Percentiles rank a stretch among this genome's conserved stretches.
These are phyloP conservation scores for Raffaelea deltoideospora DNA, from an alignment of 2,329 filamentous ascomycete species.

Conservation along the genomic window DNA sequence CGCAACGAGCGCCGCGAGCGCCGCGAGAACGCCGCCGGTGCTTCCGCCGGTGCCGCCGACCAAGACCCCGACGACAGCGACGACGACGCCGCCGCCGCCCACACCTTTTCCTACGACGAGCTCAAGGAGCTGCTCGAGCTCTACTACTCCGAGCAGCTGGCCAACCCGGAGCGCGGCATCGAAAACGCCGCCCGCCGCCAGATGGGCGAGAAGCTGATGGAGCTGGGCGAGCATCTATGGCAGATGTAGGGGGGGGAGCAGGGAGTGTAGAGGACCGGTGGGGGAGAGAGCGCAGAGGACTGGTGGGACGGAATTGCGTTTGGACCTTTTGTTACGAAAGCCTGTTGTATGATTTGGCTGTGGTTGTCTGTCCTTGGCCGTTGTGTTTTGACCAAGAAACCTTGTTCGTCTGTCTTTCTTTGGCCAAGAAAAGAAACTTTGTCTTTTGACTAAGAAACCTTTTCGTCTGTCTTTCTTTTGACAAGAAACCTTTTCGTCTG, in stretches of 20 bases:
- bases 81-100: conserved; percentile 11
- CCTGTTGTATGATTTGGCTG: no score
- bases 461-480: no score
- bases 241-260: conserved; percentile 24
- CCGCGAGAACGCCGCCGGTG: conserved; percentile 15
- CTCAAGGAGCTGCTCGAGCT: conserved; percentile 50
- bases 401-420: no score
- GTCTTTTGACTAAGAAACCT: no score
- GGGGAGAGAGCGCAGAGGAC: not conserved
- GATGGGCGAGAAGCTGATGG: conserved; percentile 55
- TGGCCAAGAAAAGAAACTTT: no score
- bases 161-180: conserved; percentile 52
- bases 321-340: no score
- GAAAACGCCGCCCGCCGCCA: conserved; percentile 50
- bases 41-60: conserved; percentile 15
- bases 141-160: conserved; percentile 51
- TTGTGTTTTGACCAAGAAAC: no score
- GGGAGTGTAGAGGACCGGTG: not conserved
- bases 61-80: conserved; percentile 14
- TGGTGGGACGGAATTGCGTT: not conserved
- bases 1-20: conserved; percentile 28
- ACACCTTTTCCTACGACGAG: conserved; percentile 49
- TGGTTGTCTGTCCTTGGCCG: no score
- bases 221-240: conserved; percentile 61
- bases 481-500: no score